Conservation (phyloP, 2,329 filamentous ascomycete genomes). For the Arthrobotrys iridis region DNA sequence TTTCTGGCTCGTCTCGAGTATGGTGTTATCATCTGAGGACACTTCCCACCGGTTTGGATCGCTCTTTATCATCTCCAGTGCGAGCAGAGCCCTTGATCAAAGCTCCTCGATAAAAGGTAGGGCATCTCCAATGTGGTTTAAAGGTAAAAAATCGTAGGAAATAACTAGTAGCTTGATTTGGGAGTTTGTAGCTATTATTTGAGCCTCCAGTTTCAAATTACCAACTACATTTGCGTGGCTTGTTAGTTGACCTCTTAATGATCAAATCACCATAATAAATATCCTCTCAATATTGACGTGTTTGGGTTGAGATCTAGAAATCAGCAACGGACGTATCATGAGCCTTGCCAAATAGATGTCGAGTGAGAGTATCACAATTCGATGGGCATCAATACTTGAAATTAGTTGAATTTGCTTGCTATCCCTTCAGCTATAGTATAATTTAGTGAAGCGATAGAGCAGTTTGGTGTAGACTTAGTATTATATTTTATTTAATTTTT, state of each 20-base stretch:
- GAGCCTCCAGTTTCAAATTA: background rate
- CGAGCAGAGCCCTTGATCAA: constrained; percentile 15
- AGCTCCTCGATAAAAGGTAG: constrained; percentile 3
- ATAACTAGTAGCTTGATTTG: background rate
- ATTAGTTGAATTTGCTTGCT: background rate
- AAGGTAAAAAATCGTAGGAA: background rate
- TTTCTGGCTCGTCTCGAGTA: background rate
- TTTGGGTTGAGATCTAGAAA: background rate
- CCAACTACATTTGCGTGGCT: background rate
- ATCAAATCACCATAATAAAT: background rate
- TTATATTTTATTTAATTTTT: background rate
- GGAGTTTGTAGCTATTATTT: background rate
- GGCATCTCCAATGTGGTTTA: background rate
- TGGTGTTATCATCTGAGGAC: background rate
- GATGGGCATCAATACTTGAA: background rate
- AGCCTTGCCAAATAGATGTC: background rate
- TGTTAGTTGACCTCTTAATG: background rate
- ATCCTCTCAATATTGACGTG: background rate
- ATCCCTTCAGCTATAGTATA: background rate
- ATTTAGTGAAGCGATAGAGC: background rate
- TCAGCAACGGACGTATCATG: background rate
- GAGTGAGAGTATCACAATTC: background rate
- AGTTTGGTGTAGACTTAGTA: background rate
- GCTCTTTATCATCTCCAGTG: constrained; percentile 20
- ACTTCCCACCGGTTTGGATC: constrained; percentile 9